These are phyloP conservation scores for Carallia brachiata DNA, from an alignment of 345 rosid species.

Conservation along the genomic window DNA sequence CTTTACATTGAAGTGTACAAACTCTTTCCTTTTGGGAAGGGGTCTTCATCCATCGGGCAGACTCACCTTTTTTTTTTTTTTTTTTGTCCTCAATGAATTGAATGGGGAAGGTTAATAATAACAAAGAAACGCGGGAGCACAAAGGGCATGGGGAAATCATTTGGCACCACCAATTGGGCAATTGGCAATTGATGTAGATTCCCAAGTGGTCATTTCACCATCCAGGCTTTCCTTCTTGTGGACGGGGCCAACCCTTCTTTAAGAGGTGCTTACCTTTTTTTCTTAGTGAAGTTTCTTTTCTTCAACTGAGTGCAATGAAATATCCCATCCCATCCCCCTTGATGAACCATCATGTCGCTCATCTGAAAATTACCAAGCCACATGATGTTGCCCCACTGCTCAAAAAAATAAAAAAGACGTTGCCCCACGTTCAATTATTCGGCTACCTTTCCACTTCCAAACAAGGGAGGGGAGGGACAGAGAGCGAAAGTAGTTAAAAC, in stretches of 20 bases:
- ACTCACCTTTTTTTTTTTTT: no score
- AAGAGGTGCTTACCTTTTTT: background rate
- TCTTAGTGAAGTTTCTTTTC: slow-evolving; percentile 3
- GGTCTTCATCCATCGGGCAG: no score
- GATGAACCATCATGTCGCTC: slow-evolving; percentile 26
- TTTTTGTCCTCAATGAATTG: no score
- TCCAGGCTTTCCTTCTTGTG: slow-evolving; percentile 8
- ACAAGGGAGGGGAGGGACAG: no score
- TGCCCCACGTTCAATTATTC: slow-evolving; percentile 11
- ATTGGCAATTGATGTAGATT: slow-evolving; percentile 7
- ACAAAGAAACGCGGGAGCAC: no score
- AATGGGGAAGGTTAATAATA: no score
- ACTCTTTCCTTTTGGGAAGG: no score
- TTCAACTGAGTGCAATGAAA: slow-evolving; percentile 14
- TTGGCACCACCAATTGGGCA: slow-evolving; percentile 9
- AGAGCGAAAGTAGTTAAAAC: no score
- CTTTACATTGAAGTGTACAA: no score
- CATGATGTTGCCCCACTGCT: no score
- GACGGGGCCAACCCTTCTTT: slow-evolving; percentile 10
- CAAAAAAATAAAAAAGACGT: no score
- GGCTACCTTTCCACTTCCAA: slow-evolving; percentile 8
- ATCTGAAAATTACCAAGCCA: slow-evolving; percentile 9
- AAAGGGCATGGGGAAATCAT: background rate
- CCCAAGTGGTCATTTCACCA: slow-evolving; percentile 1
- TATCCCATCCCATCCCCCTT: slow-evolving; percentile 20